phyloP scores from a whole-genome alignment of 2,329 filamentous ascomycete genomes.

The Aschersonia sp. region DNA sequence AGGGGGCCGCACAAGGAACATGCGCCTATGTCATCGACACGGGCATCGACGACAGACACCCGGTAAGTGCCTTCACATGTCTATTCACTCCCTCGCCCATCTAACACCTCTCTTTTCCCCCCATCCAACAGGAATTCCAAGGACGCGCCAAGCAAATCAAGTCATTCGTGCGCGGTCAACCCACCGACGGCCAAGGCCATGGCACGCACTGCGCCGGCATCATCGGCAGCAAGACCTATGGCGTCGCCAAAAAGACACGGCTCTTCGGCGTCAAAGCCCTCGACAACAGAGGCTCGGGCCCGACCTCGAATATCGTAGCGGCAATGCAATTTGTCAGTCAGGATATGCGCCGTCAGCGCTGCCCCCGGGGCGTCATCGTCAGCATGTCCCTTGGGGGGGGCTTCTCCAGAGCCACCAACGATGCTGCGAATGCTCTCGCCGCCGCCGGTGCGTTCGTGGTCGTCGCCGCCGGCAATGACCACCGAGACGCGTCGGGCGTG shows the following conservation, averaged over 20 bases:
- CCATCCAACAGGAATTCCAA: conserved; percentile 17
- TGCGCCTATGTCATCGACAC: conserved; percentile 29
- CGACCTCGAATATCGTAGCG: conserved; percentile 21
- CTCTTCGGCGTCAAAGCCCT: conserved; percentile 25
- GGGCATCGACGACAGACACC: conserved; percentile 19
- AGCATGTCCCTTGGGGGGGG: conserved; percentile 37
- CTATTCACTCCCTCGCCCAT: neutral
- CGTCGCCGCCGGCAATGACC: conserved; percentile 34
- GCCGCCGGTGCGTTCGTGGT: conserved; percentile 29
- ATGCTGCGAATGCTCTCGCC: conserved; percentile 26
- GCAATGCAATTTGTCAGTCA: conserved; percentile 24
- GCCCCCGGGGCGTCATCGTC: conserved; percentile 26
- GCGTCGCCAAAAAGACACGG: conserved; percentile 24
- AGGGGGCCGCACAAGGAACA: conserved; percentile 18
- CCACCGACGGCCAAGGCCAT: conserved; percentile 12
- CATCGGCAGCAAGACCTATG: conserved; percentile 18
- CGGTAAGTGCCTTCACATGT: conserved; percentile 10
- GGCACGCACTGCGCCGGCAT: conserved; percentile 6
- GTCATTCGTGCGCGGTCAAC: conserved; percentile 17
- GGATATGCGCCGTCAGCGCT: conserved; percentile 17
- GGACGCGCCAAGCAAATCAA: conserved; percentile 22
- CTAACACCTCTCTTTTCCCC: neutral
- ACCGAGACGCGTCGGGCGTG: conserved; percentile 4
- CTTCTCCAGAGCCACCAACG: conserved; percentile 27
- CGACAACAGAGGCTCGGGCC: conserved; percentile 16